phyloP scores from a whole-genome alignment of 2,329 filamentous ascomycete genomes.

The Chalara sp. region DNA sequence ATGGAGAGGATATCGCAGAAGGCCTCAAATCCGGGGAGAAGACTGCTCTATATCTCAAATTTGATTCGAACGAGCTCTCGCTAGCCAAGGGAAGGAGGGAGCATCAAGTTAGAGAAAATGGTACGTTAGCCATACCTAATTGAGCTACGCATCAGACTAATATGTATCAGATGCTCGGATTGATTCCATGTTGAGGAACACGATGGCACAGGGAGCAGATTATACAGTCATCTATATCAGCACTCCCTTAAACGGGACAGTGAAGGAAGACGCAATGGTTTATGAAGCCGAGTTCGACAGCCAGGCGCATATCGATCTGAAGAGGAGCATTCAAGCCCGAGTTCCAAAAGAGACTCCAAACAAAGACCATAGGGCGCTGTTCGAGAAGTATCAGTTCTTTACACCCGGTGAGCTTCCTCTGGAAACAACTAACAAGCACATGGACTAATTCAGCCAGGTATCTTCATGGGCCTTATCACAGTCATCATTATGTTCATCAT shows the following conservation, averaged over 20 bases:
- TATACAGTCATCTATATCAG: conserved; percentile 76
- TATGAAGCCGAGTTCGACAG: conserved; percentile 58
- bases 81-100: conserved; percentile 31
- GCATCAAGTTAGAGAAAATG: conserved; percentile 39
- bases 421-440: background rate
- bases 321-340: conserved; percentile 42
- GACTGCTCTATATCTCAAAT: no score
- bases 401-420: conserved; percentile 62
- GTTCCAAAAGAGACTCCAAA: conserved; percentile 35
- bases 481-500: conserved; percentile 68
- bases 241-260: conserved; percentile 35
- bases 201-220: conserved; percentile 24
- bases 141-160: background rate
- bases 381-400: conserved; percentile 93
- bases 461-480: conserved; percentile 80
- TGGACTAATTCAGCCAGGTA: conserved; percentile 42
- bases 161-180: conserved; percentile 17
- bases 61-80: background rate
- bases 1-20: no score
- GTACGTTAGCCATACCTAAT: conserved; percentile 29
- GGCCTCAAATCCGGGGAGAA: no score
- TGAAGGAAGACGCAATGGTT: background rate
- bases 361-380: conserved; percentile 52
- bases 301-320: conserved; percentile 66
- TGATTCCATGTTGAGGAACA: conserved; percentile 29